Conservation (phyloP, 176 grass and related monocot genomes). For the Hyparrhenia diplandra region DNA sequence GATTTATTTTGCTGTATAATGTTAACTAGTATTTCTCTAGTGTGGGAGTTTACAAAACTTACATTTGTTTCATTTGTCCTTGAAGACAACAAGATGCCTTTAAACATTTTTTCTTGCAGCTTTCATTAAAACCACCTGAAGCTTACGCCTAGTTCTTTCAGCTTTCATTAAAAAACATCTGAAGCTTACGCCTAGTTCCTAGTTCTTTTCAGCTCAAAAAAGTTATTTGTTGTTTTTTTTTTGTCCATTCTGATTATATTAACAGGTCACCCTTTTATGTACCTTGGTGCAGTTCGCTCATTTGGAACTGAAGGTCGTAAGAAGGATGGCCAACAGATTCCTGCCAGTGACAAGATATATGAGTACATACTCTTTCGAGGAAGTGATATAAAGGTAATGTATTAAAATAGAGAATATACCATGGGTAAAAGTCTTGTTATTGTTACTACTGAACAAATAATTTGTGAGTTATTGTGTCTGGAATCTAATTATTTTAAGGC, state of each 20-base stretch:
- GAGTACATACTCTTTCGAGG: conserved; percentile 94
- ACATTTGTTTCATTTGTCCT: not conserved
- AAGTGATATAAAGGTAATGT: conserved; percentile 88
- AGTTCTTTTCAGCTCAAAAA: not conserved
- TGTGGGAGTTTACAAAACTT: not conserved
- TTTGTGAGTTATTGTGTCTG: not conserved
- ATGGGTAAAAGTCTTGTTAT: not conserved
- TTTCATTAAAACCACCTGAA: too few species aligned
- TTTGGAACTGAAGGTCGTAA: conserved; percentile 96
- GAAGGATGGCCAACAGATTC: conserved; percentile 76
- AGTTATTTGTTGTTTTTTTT: not conserved
- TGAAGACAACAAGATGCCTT: not conserved
- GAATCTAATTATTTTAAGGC: not conserved
- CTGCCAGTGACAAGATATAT: conserved; percentile 81
- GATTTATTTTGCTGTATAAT: not conserved
- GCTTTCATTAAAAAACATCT: too few species aligned
- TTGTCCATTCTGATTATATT: conserved; percentile 4
- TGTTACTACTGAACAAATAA: not conserved
- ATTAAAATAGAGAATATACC: not conserved
- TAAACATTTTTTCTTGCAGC: not conserved
- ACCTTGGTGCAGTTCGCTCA: conserved; percentile 56
- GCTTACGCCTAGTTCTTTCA: too few species aligned
- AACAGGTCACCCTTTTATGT: not conserved
- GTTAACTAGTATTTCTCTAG: too few species aligned
- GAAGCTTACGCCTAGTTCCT: not conserved